phyloP scores from a whole-genome alignment of 371 early-diverging fungal genomes.

The Mortierella sp. region DNA sequence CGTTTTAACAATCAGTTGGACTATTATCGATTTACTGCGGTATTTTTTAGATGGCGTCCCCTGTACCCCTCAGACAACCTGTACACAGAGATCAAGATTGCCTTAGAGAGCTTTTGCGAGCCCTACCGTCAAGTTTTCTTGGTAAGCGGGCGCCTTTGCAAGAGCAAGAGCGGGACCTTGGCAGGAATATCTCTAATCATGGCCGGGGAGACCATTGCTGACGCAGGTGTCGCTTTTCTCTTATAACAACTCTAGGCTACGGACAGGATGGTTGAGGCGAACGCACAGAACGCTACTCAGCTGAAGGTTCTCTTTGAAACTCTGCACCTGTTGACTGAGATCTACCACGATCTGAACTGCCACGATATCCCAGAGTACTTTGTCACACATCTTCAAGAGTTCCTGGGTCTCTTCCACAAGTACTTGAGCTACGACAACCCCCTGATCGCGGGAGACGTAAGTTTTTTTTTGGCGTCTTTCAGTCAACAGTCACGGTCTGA shows the following conservation, averaged over 20 bases:
- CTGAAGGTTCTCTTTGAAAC: constrained; percentile 82
- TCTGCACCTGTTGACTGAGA: constrained; percentile 83
- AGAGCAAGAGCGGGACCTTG: too few relatives aligned
- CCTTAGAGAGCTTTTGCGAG: constrained; percentile 86
- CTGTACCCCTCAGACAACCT: constrained; percentile 85
- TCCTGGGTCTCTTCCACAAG: constrained; percentile 86
- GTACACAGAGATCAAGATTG: constrained; percentile 90
- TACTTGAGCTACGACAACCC: constrained; percentile 88
- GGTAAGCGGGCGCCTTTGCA: constrained; percentile 58
- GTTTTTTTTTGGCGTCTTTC: neutral
- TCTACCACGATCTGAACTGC: constrained; percentile 92
- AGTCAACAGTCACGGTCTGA: neutral
- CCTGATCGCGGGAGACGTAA: constrained; percentile 73
- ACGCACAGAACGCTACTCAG: constrained; percentile 71
- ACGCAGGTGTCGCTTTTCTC: neutral
- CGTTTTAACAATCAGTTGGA: neutral
- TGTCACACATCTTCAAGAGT: constrained; percentile 87
- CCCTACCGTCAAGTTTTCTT: constrained; percentile 88
- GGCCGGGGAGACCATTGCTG: neutral
- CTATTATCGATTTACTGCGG: neutral
- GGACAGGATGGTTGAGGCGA: constrained; percentile 81
- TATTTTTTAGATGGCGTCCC: constrained; percentile 82
- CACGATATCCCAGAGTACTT: constrained; percentile 98
- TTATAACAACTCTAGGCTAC: constrained; percentile 69
- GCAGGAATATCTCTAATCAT: too few relatives aligned